Evolutionary conservation across 805 yeast species (phyloP).

Genomic region (Isabelozyma heimii): DNA sequence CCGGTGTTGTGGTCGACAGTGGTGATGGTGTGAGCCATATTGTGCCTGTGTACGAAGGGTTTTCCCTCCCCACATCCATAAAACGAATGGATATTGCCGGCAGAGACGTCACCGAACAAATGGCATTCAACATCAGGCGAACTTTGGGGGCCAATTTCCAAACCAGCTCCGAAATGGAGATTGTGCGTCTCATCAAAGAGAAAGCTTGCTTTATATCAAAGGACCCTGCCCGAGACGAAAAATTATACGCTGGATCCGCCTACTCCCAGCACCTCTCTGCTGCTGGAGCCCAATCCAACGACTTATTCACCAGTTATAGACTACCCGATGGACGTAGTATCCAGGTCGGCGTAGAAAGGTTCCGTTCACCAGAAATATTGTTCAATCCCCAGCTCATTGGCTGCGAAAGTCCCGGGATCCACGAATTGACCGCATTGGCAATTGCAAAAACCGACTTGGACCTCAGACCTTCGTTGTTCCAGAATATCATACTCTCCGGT

Average conservation of each 20-base stretch:
- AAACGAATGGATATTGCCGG: slow-evolving; percentile 83
- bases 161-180: slow-evolving; percentile 78
- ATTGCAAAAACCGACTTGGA: slow-evolving; percentile 76
- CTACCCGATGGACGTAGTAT: slow-evolving; percentile 84
- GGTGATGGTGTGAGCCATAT: slow-evolving; percentile 91
- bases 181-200: slow-evolving; percentile 77
- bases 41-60: slow-evolving; percentile 90
- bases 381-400: slow-evolving; percentile 81
- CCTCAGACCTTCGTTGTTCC: slow-evolving; percentile 63
- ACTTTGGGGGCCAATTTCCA: slow-evolving; percentile 58
- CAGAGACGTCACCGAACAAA: slow-evolving; percentile 73
- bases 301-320: slow-evolving; percentile 42
- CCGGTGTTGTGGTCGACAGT: slow-evolving; percentile 85
- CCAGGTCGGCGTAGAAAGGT: slow-evolving; percentile 63
- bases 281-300: slow-evolving; percentile 8
- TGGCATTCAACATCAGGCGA: slow-evolving; percentile 66
- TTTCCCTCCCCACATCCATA: slow-evolving; percentile 69
- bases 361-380: slow-evolving; percentile 75
- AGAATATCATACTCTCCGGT: slow-evolving; percentile 76
- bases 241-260: slow-evolving; percentile 28
- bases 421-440: slow-evolving; percentile 61
- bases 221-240: slow-evolving; percentile 58
- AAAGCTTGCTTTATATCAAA: slow-evolving; percentile 62
- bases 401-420: slow-evolving; percentile 67
- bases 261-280: slow-evolving; percentile 6